A percentile compares a stretch with the other conserved stretches of the same genome.
These are phyloP conservation scores for Tolypocladium capitatum DNA, from an alignment of 2,329 filamentous ascomycete species.

Conservation along the genomic window DNA sequence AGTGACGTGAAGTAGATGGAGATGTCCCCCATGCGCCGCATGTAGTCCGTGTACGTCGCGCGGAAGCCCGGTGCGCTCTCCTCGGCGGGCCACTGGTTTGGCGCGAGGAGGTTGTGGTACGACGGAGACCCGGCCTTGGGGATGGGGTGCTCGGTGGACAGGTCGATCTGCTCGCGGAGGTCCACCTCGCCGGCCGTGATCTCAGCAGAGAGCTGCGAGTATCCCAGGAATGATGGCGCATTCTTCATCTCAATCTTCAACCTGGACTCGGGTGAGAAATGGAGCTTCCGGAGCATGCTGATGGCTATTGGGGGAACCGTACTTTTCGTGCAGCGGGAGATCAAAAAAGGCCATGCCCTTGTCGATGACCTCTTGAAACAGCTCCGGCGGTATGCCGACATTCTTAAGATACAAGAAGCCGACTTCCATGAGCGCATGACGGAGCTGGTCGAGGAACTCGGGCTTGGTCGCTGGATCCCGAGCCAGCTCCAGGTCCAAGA, in stretches of 20 bases:
- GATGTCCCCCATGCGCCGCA: slow-evolving; percentile 58
- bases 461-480: slow-evolving; percentile 53
- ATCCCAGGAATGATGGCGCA: slow-evolving; percentile 57
- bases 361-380: slow-evolving; percentile 51
- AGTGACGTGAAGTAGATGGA: slow-evolving; percentile 64
- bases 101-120: slow-evolving; percentile 65
- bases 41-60: slow-evolving; percentile 59
- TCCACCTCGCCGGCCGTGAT: slow-evolving; percentile 64
- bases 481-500: slow-evolving; percentile 61
- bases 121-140: slow-evolving; percentile 49
- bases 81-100: slow-evolving; percentile 64
- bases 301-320: slow-evolving; percentile 11
- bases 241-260: slow-evolving; percentile 62
- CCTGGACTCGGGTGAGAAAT: slow-evolving; percentile 18
- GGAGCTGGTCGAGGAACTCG: slow-evolving; percentile 55
- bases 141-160: slow-evolving; percentile 63
- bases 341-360: slow-evolving; percentile 67
- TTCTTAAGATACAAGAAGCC: slow-evolving; percentile 80
- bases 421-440: slow-evolving; percentile 69
- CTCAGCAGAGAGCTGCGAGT: slow-evolving; percentile 52
- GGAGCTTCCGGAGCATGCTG: background rate
- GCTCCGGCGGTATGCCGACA: slow-evolving; percentile 53
- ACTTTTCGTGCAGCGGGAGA: slow-evolving; percentile 64
- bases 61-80: slow-evolving; percentile 53
- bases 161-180: slow-evolving; percentile 76